Base-by-base conservation (phyloP, 2,329 filamentous ascomycete species). In the Aspergillus luchuensis region DNA sequence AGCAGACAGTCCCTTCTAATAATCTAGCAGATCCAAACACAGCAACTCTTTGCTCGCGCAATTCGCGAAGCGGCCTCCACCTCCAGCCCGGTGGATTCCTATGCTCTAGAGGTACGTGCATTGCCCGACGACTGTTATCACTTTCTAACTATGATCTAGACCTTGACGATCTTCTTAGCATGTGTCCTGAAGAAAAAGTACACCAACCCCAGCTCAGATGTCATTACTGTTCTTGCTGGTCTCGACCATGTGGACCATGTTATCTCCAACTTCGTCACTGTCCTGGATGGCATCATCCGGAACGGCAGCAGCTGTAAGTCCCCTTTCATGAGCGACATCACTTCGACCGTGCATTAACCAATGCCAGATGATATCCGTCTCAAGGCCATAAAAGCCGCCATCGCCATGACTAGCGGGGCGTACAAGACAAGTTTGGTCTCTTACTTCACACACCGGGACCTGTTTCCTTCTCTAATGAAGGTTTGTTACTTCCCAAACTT, bases 381-480 rank as follows among this genome's bases (percentile, higher is more conserved):
- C 66, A 92, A 91, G 73, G 94, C 93, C 7, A 85, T 97, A 30
- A 85, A 91, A 68, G 89, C 91, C 47, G 88, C 93, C 7, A 84
- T 97, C 60, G 89, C 92, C 13, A 88, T 97, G 58, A 91, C 92
- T 6, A 91, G 93, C 8, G 93, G 94, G n/a, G 93, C 93, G 59
- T 98, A 97, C 75, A 92, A 96, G 77, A 98, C 95, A 4, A 95
- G 92, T 51, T 83, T 99, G 21, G 84, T 97, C 57, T 96, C 93
- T 1, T 99, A 98, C 77, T 92, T 99, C 72, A 95, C 95, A 43
- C 93, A 98, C 72, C 85, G 92, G 67, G 95, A 99, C 74, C 83
- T 98, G 38, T 99, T 99, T 71, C 94, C 94, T 19, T 89, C 92
- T 8, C 84, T 98, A 57, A 97, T 97, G 87, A 97, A 96, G 87